These are phyloP conservation scores for Lotus japonicus DNA, from an alignment of 306 rosid species.

Conservation along the genomic window DNA sequence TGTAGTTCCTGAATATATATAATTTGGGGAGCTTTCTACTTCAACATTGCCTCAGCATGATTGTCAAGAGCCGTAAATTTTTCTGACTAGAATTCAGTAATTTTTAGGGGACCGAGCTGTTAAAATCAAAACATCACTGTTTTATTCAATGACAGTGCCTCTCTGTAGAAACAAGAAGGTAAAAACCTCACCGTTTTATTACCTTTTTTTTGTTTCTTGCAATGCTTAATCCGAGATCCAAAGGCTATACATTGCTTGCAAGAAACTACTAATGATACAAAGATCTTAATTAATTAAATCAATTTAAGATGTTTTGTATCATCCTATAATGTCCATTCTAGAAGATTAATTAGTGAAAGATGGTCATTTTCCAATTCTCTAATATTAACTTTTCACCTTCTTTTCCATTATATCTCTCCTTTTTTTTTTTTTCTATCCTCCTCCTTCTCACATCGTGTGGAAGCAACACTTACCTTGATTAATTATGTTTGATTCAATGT, in stretches of 20 bases:
- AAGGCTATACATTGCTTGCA: slow-evolving; percentile 19
- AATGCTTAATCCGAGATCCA: slow-evolving; percentile 10
- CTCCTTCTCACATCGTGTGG: no score
- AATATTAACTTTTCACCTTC: no score
- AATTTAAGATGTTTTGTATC: no score
- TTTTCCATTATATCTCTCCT: no score
- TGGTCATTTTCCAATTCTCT: not conserved
- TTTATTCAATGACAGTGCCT: slow-evolving; percentile 16
- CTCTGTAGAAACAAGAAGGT: slow-evolving; percentile 15
- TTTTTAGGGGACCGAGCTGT: slow-evolving; percentile 18
- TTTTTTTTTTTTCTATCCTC: no score
- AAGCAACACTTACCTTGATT: no score
- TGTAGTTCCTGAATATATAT: slow-evolving; percentile 13
- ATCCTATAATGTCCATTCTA: not conserved
- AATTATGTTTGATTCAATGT: not conserved
- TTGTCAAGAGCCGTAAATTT: slow-evolving; percentile 18
- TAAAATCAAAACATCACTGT: not conserved
- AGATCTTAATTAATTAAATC: no score
- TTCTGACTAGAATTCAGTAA: slow-evolving; percentile 10
- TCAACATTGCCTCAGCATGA: slow-evolving; percentile 14
- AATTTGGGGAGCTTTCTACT: slow-evolving; percentile 11
- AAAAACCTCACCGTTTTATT: slow-evolving; percentile 18
- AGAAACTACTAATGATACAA: not conserved
- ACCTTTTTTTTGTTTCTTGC: not conserved
- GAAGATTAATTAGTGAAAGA: not conserved